Percentiles rank a stretch among this genome's conserved stretches.
These are phyloP conservation scores for Cryptococcus sp. DNA, from an alignment of 1,284 basidiomycete genomes.

Conservation along the genomic window DNA sequence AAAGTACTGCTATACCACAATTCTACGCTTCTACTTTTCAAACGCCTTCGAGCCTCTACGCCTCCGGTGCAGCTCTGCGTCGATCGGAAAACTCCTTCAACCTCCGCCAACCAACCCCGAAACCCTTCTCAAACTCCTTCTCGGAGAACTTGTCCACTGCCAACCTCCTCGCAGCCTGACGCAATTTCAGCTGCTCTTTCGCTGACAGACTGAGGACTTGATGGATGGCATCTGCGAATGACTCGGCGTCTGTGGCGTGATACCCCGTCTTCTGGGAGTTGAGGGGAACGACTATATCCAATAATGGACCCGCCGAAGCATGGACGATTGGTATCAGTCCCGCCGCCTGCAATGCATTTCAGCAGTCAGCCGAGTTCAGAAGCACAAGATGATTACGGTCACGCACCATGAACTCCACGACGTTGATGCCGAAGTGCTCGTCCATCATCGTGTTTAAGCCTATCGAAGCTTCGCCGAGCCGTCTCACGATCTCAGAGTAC, in stretches of 20 bases:
- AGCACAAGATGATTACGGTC: constrained; percentile 35
- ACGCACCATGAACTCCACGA: constrained; percentile 94
- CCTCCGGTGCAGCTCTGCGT: constrained; percentile 7
- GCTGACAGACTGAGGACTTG: constrained; percentile 64
- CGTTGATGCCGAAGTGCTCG: constrained; percentile 98
- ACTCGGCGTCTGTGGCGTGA: constrained; percentile 70
- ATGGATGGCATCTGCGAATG: constrained; percentile 72
- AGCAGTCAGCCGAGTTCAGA: background rate
- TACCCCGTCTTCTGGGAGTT: constrained; percentile 74
- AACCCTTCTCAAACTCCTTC: constrained; percentile 72
- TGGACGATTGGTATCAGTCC: constrained; percentile 91
- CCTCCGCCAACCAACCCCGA: constrained; percentile 56
- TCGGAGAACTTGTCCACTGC: constrained; percentile 74
- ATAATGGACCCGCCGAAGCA: constrained; percentile 86
- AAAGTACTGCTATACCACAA: background rate
- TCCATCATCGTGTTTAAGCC: constrained; percentile 97
- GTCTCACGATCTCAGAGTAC: constrained; percentile 68
- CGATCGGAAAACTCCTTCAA: constrained; percentile 20
- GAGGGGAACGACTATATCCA: constrained; percentile 85
- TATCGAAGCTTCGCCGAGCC: constrained; percentile 72
- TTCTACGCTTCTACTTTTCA: background rate
- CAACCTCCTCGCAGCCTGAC: constrained; percentile 68
- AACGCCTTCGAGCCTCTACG: background rate
- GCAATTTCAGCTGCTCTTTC: constrained; percentile 63
- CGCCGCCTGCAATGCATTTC: constrained; percentile 68